phyloP scores from a whole-genome alignment of 2,329 filamentous ascomycete species.

The Berkeleyomyces rouxiae region DNA sequence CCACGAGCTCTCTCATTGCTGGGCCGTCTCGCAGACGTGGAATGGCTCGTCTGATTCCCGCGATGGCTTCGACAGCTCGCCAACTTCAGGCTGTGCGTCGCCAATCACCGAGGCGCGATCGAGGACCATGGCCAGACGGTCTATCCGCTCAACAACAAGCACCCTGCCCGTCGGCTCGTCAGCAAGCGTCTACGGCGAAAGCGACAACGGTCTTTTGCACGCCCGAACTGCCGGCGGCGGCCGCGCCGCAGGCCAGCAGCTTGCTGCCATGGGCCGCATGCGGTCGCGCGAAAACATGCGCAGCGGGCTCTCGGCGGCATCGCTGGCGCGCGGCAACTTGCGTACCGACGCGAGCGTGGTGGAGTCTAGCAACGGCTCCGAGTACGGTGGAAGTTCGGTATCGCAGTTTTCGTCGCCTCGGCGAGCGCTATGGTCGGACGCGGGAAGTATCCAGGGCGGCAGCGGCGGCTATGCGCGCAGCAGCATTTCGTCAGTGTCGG shows the following conservation, averaged over 20 bases:
- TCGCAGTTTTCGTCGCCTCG: conserved; percentile 3
- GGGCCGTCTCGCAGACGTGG: conserved; percentile 29
- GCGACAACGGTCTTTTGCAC: not conserved
- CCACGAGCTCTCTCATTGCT: conserved; percentile 38
- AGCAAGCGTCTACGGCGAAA: conserved; percentile 2
- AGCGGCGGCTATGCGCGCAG: conserved; percentile 13
- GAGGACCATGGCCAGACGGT: conserved; percentile 1
- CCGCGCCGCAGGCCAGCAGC: not conserved
- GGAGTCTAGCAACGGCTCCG: not conserved
- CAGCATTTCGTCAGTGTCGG: conserved; percentile 8
- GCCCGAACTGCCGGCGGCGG: not conserved
- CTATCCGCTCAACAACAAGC: conserved; percentile 16
- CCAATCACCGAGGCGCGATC: conserved; percentile 11
- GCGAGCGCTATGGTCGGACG: conserved; percentile 7
- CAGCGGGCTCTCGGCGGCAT: not conserved
- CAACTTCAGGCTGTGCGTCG: conserved; percentile 16
- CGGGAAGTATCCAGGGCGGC: conserved; percentile 8
- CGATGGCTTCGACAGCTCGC: conserved; percentile 18
- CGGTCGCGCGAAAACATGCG: conserved; percentile 15
- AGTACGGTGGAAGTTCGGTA: conserved; percentile 4
- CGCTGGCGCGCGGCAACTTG: not conserved
- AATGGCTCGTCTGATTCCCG: conserved; percentile 13
- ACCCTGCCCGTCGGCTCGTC: conserved; percentile 7
- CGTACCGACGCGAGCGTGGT: conserved; percentile 17
- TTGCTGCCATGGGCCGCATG: conserved; percentile 5